Percentiles rank a stretch among this genome's conserved stretches.
phyloP scores from a whole-genome alignment of 2,329 filamentous ascomycete species.

The Chrysoporthe cubensis region DNA sequence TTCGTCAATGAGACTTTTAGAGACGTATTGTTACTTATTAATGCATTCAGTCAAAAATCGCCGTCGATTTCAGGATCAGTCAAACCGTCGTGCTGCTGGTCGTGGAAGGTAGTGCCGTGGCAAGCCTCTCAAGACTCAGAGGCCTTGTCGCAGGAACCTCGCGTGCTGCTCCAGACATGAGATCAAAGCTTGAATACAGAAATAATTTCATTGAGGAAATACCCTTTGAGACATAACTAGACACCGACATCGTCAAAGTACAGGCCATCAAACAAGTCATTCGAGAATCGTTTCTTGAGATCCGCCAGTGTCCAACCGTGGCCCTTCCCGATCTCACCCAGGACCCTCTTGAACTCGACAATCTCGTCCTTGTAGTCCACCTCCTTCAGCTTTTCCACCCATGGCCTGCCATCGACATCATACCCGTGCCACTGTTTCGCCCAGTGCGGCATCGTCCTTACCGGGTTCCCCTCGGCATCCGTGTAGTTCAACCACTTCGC shows the following conservation, averaged over 20 bases:
- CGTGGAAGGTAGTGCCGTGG: no score
- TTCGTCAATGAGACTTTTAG: no score
- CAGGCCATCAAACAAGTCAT: slow-evolving; percentile 43
- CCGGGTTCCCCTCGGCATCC: slow-evolving; percentile 36
- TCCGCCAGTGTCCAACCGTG: slow-evolving; percentile 46
- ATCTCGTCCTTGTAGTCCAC: slow-evolving; percentile 45
- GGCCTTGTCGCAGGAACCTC: no score
- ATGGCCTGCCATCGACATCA: slow-evolving; percentile 37
- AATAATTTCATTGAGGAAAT: neutral
- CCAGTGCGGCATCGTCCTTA: slow-evolving; percentile 49
- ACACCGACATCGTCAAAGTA: slow-evolving; percentile 13
- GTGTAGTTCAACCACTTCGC: slow-evolving; percentile 47
- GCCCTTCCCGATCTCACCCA: slow-evolving; percentile 41
- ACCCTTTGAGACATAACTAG: no score
- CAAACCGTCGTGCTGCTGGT: neutral
- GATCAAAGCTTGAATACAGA: no score
- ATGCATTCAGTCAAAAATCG: no score
- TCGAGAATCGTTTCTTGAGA: slow-evolving; percentile 45
- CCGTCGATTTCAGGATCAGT: neutral
- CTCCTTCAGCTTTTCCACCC: slow-evolving; percentile 40
- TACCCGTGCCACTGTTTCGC: slow-evolving; percentile 50
- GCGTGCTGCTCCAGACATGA: no score
- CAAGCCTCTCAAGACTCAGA: neutral
- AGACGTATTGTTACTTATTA: no score
- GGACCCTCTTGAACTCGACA: slow-evolving; percentile 39